Base-by-base conservation (phyloP, 225 moss, liverwort and hornwort genomes). In the Polytrichum formosum region DNA sequence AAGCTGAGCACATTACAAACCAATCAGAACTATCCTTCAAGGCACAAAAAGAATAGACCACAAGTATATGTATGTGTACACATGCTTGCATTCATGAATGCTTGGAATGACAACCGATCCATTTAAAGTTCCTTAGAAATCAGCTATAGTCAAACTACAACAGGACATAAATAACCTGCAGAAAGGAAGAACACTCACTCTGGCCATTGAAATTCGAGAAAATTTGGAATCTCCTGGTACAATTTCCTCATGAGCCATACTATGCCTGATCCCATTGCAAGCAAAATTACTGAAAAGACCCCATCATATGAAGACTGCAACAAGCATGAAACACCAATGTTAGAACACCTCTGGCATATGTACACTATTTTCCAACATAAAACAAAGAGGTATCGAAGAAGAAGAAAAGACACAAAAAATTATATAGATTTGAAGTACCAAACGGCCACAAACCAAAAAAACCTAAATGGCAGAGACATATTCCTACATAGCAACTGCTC, bases 261-360 rank as follows among this genome's bases (percentile, higher is more conserved):
- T 18, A 77, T 62, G 37, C 70, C 67, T 58, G 77, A 83, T 67
- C 84, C 86, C 16, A 82, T 69, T 25, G 71, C 71, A 67, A 89
- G 71, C 46, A 81, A 70, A 66, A 82, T 67, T 25, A 80, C 28
- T 70, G 86, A 73, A 72, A 84, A 86, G 13, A 84, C 71, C 65
- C 72, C 60, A 77, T 89, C 89, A 56, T 79, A 83, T 26, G 89
- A 86, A 59, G 86, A 81, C 89, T 89, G 89, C 79, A 82, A 67
- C 54, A 76, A 64, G 73, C 63, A 76, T 55, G 58, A 64, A 9
- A 60, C 58, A 64, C 21, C 56, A 66, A 66, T 31, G 63, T 46
- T 16, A 46, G 13, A 46, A 46, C 46, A 46, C 46, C 46, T 46
- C 46, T 0, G 2, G 46, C 13, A 16, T 46, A 13, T 46, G 46